Percentiles rank a stretch among this genome's conserved stretches.
phyloP scores from a whole-genome alignment of 1,284 basidiomycete genomes.

The Heimioporus punctisporus region DNA sequence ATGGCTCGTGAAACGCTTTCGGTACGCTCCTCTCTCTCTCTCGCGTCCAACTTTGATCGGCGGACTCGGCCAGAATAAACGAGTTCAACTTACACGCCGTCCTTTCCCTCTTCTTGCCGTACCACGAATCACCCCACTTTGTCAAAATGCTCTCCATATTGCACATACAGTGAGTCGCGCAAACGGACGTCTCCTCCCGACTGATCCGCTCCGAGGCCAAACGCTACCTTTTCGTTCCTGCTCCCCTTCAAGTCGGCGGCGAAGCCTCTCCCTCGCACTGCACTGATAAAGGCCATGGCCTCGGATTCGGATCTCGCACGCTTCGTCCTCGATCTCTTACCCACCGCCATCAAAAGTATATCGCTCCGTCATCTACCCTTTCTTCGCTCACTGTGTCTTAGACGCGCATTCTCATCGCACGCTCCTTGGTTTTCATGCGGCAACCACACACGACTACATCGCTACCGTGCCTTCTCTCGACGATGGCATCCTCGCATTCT shows the following conservation, averaged over 20 bases:
- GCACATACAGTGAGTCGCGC: conserved; percentile 62
- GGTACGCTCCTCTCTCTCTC: conserved; percentile 48
- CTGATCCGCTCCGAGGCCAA: conserved; percentile 36
- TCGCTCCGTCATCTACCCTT: neutral
- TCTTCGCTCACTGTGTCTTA: conserved; percentile 12
- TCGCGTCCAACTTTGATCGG: neutral
- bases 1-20: conserved; percentile 94
- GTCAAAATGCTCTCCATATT: conserved; percentile 91
- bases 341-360: conserved; percentile 55
- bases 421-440: conserved; percentile 85
- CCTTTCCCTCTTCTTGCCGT: conserved; percentile 88
- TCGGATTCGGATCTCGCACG: conserved; percentile 74
- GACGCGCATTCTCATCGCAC: conserved; percentile 60
- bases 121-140: conserved; percentile 96
- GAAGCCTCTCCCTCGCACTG: conserved; percentile 67
- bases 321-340: conserved; percentile 68
- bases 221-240: conserved; percentile 67
- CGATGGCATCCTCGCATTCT: conserved; percentile 61
- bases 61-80: conserved; percentile 64
- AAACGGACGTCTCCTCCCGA: neutral
- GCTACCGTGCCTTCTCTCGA: conserved; percentile 55
- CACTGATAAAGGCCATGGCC: conserved; percentile 77
- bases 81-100: conserved; percentile 91
- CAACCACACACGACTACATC: conserved; percentile 82
- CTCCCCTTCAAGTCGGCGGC: conserved; percentile 76